These are phyloP conservation scores for Kitagawia praeruptora DNA, from an alignment of 129 eudicot species.

Conservation along the genomic window DNA sequence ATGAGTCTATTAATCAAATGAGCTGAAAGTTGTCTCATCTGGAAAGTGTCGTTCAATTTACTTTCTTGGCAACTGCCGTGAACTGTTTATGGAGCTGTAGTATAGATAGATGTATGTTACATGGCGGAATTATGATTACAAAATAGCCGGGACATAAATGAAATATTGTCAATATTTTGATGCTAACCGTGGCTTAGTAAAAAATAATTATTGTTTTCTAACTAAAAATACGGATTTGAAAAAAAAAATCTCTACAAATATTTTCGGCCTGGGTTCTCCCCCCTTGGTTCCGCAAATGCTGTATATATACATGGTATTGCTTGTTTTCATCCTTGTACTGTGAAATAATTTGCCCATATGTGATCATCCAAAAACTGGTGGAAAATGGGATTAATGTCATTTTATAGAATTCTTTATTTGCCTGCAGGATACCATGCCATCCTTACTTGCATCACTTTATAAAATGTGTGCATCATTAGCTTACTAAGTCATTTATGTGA, in stretches of 20 bases:
- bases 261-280: too few relatives aligned
- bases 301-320: not conserved
- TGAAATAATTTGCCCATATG: not conserved
- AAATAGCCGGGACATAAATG: too few relatives aligned
- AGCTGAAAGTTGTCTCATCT: not conserved
- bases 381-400: not conserved
- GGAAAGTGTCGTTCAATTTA: not conserved
- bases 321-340: too few relatives aligned
- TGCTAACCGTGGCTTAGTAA: too few relatives aligned
- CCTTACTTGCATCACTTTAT: not conserved
- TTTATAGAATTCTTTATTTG: not conserved
- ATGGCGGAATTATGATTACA: too few relatives aligned
- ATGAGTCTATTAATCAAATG: not conserved
- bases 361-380: not conserved
- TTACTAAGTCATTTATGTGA: not conserved
- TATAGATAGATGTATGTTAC: too few relatives aligned
- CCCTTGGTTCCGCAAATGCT: too few relatives aligned
- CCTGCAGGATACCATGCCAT: not conserved
- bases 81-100: too few relatives aligned
- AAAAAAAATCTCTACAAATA: too few relatives aligned
- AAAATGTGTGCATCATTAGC: not conserved
- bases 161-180: too few relatives aligned
- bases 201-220: too few relatives aligned
- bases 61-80: not conserved
- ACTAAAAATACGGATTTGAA: too few relatives aligned